phyloP scores from a whole-genome alignment of 768 basidiomycete genomes.

The Leucosporidium creatinivorum region DNA sequence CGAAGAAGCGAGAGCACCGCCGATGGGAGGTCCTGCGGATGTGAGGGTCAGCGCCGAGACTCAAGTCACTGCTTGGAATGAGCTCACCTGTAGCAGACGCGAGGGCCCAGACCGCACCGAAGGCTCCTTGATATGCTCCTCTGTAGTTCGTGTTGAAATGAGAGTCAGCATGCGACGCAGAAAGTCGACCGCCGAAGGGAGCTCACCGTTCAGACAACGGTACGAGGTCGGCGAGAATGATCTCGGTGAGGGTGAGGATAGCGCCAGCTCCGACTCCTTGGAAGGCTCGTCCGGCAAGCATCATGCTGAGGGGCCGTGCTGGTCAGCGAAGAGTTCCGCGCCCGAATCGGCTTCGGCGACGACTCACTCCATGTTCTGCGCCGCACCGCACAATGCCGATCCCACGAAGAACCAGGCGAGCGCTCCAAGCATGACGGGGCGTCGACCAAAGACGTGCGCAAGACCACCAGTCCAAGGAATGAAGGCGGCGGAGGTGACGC shows the following conservation, averaged over 20 bases:
- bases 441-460: constrained; percentile 41
- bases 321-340: not conserved
- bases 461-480: constrained; percentile 42
- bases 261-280: constrained; percentile 34
- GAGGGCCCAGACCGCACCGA: not conserved
- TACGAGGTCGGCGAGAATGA: constrained; percentile 4
- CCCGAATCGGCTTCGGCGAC: not conserved
- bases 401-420: constrained; percentile 40
- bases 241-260: constrained; percentile 8
- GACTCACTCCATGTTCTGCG: constrained; percentile 41
- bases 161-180: not conserved
- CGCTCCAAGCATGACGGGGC: constrained; percentile 17
- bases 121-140: not conserved
- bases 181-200: not conserved
- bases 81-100: too few species aligned
- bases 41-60: not conserved
- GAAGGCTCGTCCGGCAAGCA: constrained; percentile 46
- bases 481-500: not conserved
- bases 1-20: not conserved
- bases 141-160: not conserved
- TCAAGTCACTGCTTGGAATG: too few species aligned
- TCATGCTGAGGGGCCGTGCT: constrained; percentile 27
- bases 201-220: constrained; percentile 1
- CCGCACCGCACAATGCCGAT: constrained; percentile 46
- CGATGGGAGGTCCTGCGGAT: not conserved